Evolutionary conservation across 108 stramenopile genomes (phyloP).

Genomic region (Asterionellopsis glacialis): DNA sequence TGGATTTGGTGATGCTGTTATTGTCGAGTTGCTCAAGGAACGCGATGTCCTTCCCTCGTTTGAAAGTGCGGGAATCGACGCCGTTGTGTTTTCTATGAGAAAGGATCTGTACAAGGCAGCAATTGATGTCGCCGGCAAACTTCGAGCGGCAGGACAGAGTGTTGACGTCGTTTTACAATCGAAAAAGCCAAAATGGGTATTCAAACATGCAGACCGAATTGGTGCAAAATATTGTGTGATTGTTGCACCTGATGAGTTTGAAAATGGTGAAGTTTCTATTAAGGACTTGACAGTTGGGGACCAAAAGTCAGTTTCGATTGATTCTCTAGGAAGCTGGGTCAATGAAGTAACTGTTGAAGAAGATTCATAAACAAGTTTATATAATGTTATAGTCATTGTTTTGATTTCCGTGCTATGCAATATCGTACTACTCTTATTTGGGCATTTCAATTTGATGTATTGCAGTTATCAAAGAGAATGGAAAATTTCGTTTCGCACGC

Average conservation of each 20-base stretch:
- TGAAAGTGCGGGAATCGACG: slow-evolving; percentile 64
- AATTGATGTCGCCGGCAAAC: slow-evolving; percentile 49
- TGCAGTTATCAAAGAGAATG: too few relatives aligned
- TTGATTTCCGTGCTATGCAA: too few relatives aligned
- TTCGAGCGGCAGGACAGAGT: slow-evolving; percentile 74
- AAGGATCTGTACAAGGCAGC: slow-evolving; percentile 57
- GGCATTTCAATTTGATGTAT: too few relatives aligned
- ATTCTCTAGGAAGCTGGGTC: slow-evolving; percentile 46
- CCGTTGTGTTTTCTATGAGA: slow-evolving; percentile 83
- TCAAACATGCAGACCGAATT: slow-evolving; percentile 92
- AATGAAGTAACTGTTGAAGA: background rate
- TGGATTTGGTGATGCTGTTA: slow-evolving; percentile 98
- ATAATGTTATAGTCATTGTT: background rate
- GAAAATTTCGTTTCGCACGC: too few relatives aligned
- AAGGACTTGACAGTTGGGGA: slow-evolving; percentile 72
- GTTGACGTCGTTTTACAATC: slow-evolving; percentile 90
- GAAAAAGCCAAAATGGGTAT: slow-evolving; percentile 94
- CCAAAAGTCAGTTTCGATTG: slow-evolving; percentile 51
- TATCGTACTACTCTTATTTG: too few relatives aligned
- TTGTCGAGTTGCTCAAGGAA: slow-evolving; percentile 92
- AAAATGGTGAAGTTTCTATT: slow-evolving; percentile 74
- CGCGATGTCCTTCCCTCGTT: slow-evolving; percentile 85
- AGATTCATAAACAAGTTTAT: background rate
- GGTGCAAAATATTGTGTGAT: slow-evolving; percentile 85
- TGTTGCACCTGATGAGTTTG: slow-evolving; percentile 84